Base-by-base conservation (phyloP, 495 filamentous ascomycete species). In the Tuber borchii region DNA sequence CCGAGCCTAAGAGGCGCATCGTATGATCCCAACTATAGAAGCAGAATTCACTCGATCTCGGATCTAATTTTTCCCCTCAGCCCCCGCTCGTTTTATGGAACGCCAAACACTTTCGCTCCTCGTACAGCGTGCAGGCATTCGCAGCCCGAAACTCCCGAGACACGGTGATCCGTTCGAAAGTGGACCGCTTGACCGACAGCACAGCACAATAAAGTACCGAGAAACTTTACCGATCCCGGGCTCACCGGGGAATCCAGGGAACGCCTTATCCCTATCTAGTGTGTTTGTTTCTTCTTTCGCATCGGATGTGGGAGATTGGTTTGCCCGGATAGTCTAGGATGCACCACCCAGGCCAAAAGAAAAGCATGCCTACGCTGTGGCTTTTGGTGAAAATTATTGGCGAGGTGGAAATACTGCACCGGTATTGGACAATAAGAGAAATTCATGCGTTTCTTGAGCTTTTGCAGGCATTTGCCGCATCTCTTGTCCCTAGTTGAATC, bases 211-310 rank as follows among this genome's bases (percentile, higher is more conserved):
- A 4, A 65, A 65, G 56, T 65, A 31, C 56, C 56, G 56, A 65
- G 56, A 2, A 65, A 26, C 56, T 2, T 31, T 31, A 31, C 56
- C 56, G 56, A 65, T 65, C 56, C 56, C 56, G 26, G 12, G 14
- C 26, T 31, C 26, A 65, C 56, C 26, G 56, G 26, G 26, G 26
- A 8, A 65, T 65, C 26, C 14, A 65, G n/a, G 56, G 56, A 65
- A 65, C 56, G 26, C 56, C n/a, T 65, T 65, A 65, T 65, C 56
- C 56, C 56, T 65, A 34, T 65, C 26, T 26, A 31, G 56, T 65
- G n/a, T 31, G 14, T 34, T 61, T 65, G 56, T 34, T 65, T 34
- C 56, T 65, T 65, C 26, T 65, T 65, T 65, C 56, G 56, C 56
- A 31, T 65, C 56, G 56, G 56, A 34, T 65, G 56, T 5, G 56